Percentiles rank a stretch among this genome's conserved stretches.
Conservation (phyloP, 768 basidiomycete genomes). For the Porphyrellus cyaneotinctus region DNA sequence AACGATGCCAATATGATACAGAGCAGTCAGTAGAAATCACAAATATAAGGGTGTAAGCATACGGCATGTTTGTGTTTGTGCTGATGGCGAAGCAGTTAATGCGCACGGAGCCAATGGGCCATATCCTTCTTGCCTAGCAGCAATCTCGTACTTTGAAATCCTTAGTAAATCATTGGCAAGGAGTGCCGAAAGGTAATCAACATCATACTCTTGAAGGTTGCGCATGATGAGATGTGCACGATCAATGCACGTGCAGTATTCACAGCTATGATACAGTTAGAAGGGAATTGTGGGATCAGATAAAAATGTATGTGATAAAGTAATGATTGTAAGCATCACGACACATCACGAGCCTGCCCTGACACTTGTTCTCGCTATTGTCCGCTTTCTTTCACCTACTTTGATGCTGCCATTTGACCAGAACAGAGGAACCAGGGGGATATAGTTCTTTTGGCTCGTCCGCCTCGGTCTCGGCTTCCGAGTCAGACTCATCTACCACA, state of each 20-base stretch:
- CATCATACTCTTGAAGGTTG: constrained; percentile 5
- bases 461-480: not conserved
- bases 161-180: not conserved
- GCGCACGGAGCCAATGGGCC: not conserved
- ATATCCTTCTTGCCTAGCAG: not conserved
- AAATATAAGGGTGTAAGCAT: not conserved
- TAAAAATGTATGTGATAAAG: not conserved
- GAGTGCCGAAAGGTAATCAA: not conserved
- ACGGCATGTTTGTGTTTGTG: not conserved
- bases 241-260: not conserved
- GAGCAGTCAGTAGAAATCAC: not conserved
- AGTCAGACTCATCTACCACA: not conserved
- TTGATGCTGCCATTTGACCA: not conserved
- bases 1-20: not conserved
- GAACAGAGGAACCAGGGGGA: not conserved
- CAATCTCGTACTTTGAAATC: not conserved
- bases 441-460: too few species aligned
- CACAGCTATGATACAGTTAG: not conserved
- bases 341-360: not conserved
- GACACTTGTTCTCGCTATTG: not conserved
- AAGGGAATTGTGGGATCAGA: not conserved
- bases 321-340: not conserved
- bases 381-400: not conserved
- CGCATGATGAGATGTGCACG: not conserved
- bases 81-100: not conserved